Conservation (phyloP, 2,329 filamentous ascomycete genomes). For the Cercospora citrullina region DNA sequence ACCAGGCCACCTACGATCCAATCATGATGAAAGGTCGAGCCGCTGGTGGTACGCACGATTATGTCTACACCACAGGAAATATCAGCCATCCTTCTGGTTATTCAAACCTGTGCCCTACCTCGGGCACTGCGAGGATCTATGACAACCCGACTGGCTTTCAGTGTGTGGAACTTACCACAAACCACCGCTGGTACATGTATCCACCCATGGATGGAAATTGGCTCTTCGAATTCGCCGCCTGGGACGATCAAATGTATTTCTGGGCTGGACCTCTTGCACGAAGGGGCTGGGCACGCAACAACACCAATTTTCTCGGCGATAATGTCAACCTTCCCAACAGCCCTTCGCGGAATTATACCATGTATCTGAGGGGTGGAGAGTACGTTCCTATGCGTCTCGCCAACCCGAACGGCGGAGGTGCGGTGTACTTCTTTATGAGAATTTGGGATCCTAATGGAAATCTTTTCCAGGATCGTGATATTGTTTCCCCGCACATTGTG, state of each 20-base stretch:
- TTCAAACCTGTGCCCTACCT: neutral
- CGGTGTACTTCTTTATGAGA: neutral
- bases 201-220: too few relatives aligned
- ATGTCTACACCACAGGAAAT: constrained; percentile 11
- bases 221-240: too few relatives aligned
- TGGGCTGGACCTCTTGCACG: neutral
- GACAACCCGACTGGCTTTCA: too few relatives aligned
- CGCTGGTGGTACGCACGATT: constrained; percentile 11
- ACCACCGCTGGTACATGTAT: too few relatives aligned
- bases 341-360: neutral
- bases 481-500: constrained; percentile 14
- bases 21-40: constrained; percentile 9
- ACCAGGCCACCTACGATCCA: constrained; percentile 12
- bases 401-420: constrained; percentile 11
- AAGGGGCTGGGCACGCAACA: constrained; percentile 14
- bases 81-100: neutral
- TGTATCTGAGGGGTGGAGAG: constrained; percentile 3
- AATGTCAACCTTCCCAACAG: neutral
- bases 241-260: too few relatives aligned
- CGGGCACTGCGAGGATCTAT: too few relatives aligned
- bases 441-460: constrained; percentile 13
- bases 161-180: too few relatives aligned
- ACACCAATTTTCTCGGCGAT: neutral
- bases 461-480: neutral
- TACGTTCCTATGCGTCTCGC: constrained; percentile 15